Conservation (phyloP, 768 basidiomycete species). For the Termitomyces sp. region DNA sequence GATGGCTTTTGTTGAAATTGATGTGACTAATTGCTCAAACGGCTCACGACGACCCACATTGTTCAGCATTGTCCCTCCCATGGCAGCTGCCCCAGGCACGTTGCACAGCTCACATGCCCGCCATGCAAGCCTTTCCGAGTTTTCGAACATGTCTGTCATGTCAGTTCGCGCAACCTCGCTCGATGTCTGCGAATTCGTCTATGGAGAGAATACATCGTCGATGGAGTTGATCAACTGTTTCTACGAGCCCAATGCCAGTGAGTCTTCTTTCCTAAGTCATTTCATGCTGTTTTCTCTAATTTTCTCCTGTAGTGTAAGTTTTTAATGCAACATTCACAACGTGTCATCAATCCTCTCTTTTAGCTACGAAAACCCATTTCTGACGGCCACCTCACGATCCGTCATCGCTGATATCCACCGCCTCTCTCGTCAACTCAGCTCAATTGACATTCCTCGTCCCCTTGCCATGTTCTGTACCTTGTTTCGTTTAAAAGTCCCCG, state of each 20-base stretch:
- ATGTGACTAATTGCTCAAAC: not conserved
- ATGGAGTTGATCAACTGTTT: slow-evolving; percentile 56
- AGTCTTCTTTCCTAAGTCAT: slow-evolving; percentile 22
- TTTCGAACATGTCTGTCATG: slow-evolving; percentile 35
- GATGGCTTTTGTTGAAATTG: not conserved
- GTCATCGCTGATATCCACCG: slow-evolving; percentile 71
- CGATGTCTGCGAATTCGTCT: slow-evolving; percentile 70
- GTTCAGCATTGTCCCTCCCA: not conserved
- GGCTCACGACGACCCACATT: not conserved
- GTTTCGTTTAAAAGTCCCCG: slow-evolving; percentile 37
- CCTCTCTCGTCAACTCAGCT: slow-evolving; percentile 57
- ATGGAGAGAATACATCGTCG: slow-evolving; percentile 53
- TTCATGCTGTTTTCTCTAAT: slow-evolving; percentile 16
- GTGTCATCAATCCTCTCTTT: slow-evolving; percentile 4
- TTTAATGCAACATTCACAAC: not conserved
- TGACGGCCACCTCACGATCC: slow-evolving; percentile 72
- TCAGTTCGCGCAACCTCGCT: slow-evolving; percentile 57
- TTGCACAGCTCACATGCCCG: slow-evolving; percentile 1
- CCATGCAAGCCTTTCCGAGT: slow-evolving; percentile 10
- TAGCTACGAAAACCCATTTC: slow-evolving; percentile 78
- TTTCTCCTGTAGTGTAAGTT: slow-evolving; percentile 38
- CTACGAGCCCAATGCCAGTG: slow-evolving; percentile 72
- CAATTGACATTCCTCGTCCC: slow-evolving; percentile 68
- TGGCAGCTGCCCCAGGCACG: slow-evolving; percentile 1
- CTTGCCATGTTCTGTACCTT: slow-evolving; percentile 57